Conservation (phyloP, 1,139 yeast species). For the Pichia sp. region DNA sequence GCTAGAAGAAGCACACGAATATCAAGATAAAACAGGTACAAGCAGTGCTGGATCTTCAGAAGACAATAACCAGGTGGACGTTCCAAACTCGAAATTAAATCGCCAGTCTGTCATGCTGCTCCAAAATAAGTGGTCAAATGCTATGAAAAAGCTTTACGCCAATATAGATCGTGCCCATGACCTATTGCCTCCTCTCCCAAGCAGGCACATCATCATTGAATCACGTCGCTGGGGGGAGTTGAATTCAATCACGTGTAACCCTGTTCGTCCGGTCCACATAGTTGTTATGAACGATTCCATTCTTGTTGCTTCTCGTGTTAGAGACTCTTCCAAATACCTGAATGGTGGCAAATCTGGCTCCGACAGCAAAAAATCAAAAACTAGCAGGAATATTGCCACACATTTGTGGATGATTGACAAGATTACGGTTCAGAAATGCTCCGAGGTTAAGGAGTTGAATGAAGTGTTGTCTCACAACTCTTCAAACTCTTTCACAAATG, state of each 20-base stretch:
- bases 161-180: conserved; percentile 91
- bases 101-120: conserved; percentile 32
- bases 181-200: conserved; percentile 69
- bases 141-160: conserved; percentile 65
- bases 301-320: conserved; percentile 64
- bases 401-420: conserved; percentile 53
- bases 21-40: neutral
- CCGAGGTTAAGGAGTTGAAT: conserved; percentile 10
- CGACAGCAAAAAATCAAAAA: conserved; percentile 20
- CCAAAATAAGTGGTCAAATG: conserved; percentile 83
- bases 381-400: conserved; percentile 49
- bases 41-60: conserved; percentile 3
- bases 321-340: conserved; percentile 19
- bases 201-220: conserved; percentile 56
- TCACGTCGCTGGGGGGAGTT: conserved; percentile 72
- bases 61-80: conserved; percentile 56
- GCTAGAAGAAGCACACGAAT: conserved; percentile 43
- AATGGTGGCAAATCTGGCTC: neutral
- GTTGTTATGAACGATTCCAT: conserved; percentile 75
- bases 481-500: neutral
- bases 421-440: conserved; percentile 12
- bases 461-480: conserved; percentile 3
- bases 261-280: conserved; percentile 70
- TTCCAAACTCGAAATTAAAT: conserved; percentile 19
- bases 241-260: conserved; percentile 69